Conservation (phyloP, 345 rosid species). For the Schrenkiella parvula region DNA sequence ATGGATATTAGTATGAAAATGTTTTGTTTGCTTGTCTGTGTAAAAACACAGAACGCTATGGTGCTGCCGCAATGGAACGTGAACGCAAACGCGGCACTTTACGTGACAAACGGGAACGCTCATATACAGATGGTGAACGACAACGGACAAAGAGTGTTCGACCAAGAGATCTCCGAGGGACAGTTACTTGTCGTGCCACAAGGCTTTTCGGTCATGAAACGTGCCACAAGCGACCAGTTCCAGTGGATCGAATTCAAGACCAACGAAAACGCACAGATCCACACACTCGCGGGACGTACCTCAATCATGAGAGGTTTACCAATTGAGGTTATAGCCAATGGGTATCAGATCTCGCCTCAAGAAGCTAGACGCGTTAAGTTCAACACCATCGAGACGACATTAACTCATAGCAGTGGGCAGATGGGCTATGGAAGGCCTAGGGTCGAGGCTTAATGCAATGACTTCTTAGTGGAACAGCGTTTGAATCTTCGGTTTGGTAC, state of each 20-base stretch:
- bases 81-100: conserved; percentile 58
- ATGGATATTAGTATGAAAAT: too few relatives aligned
- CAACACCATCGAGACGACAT: conserved; percentile 26
- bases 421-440: conserved; percentile 18
- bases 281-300: conserved; percentile 31
- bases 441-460: conserved; percentile 4
- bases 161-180: conserved; percentile 43
- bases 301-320: conserved; percentile 29
- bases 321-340: conserved; percentile 22
- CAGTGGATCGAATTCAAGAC: conserved; percentile 68
- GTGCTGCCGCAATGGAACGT: conserved; percentile 55
- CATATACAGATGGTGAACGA: conserved; percentile 59
- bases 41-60: conserved; percentile 19
- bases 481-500: not conserved
- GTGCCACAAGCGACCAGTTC: conserved; percentile 43
- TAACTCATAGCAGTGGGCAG: conserved; percentile 21
- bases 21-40: too few relatives aligned
- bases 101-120: conserved; percentile 48
- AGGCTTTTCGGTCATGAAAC: conserved; percentile 48
- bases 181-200: conserved; percentile 61
- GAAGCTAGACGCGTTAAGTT: conserved; percentile 29
- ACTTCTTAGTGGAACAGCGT: not conserved
- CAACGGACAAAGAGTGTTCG: conserved; percentile 54
- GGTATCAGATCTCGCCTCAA: conserved; percentile 17
- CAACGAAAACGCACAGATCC: conserved; percentile 31